Evolutionary conservation across 805 yeast species (phyloP).

Genomic region (Metschnikowia koreensis): DNA sequence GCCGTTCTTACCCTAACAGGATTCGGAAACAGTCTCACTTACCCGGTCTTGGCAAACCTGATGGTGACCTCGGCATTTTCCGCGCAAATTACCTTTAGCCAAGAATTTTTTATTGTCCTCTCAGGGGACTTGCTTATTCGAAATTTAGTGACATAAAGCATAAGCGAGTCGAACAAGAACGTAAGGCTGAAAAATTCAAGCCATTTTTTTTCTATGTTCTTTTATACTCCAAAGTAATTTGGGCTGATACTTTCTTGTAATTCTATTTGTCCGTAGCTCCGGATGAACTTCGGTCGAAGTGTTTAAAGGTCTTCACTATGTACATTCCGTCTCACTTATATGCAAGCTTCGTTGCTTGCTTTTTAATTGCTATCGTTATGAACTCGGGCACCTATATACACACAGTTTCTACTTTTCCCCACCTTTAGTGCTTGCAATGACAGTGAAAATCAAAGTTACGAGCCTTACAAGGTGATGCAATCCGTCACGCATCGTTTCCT

Average conservation of each 20-base stretch:
- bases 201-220: too few species aligned
- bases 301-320: not conserved
- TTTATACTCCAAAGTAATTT: too few species aligned
- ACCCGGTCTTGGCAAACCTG: conserved; percentile 3
- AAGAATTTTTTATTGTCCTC: not conserved
- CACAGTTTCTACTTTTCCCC: conserved; percentile 1
- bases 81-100: not conserved
- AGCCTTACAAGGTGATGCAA: conserved; percentile 48
- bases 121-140: not conserved
- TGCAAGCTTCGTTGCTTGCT: not conserved
- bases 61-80: conserved; percentile 1
- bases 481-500: conserved; percentile 32
- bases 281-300: too few species aligned
- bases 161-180: not conserved
- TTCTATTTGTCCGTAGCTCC: too few species aligned
- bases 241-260: too few species aligned
- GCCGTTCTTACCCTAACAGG: not conserved
- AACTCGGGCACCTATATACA: not conserved
- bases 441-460: conserved; percentile 14
- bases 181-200: too few species aligned
- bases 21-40: not conserved
- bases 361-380: not conserved
- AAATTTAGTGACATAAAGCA: not conserved
- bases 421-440: conserved; percentile 10
- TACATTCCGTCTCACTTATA: not conserved